Evolutionary conservation across 345 rosid genomes (phyloP), one percentile per base, ranked within the genome.

Genomic region (Citrus sp.): DNA sequence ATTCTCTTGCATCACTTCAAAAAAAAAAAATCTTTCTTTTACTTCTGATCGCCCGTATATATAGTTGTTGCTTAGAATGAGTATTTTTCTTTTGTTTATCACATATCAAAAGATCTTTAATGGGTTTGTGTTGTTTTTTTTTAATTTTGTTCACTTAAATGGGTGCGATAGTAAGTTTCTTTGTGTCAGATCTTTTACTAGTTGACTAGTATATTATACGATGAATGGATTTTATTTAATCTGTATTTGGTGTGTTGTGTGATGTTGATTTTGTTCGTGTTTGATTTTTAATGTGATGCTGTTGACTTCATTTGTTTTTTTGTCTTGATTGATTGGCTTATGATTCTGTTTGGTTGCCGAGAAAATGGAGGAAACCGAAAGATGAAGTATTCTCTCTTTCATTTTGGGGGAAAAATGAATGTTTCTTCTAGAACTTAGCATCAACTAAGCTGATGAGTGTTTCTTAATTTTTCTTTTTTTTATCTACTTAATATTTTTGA

Each of bases 81-180:
- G 35, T 63, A 28, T 66, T 60, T 63, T 60, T 10, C 0, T 40
- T 40, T 40, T 40, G 46, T 40, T 40, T 4, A 28, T 87, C 76
- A 84, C 84, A 83, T 85, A 85, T 75, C 30, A 49, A 40, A 72
- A 73, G 75, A 81, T 86, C 82, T 83, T 74, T 25, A 40, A 68
- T 68, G 42, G 81, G 79, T 46, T 78, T 46, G 40, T 76, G 12
- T 22, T 62, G 70, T 54, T 67, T 70, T 34, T 34, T 27, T 64
- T 64, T 78, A 0, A 12, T 30, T 27, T 62, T 62, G 21, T 62
- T 65, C 21, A 8, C n/a, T 32, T 66, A 21, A 62, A 61, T 49
- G 73, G 37, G 12, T 3, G 78, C 61, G 70, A 62, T 62, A 80
- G 80, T 46, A 18, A 65, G 80, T 85, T 71, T 27, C 35, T 18